These are phyloP conservation scores for Rubia tinctorum DNA, from an alignment of 305 asterid species.

Conservation along the genomic window DNA sequence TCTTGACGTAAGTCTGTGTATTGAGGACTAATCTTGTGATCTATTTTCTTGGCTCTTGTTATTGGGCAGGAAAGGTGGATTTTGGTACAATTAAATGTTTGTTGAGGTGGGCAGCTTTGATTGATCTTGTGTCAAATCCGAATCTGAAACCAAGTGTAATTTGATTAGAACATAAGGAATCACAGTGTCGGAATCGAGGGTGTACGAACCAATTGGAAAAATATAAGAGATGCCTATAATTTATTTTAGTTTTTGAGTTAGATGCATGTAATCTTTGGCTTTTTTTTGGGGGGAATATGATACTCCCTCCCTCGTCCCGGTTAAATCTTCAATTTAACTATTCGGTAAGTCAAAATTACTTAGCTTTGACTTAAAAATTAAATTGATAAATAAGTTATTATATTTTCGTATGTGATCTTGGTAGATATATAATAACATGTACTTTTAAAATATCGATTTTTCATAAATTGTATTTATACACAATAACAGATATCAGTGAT, in stretches of 20 bases:
- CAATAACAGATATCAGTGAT: too few relatives aligned
- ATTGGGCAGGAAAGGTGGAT: neutral
- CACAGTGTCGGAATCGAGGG: neutral
- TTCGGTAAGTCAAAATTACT: too few relatives aligned
- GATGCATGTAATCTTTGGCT: neutral
- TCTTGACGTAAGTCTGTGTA: neutral
- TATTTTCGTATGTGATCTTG: too few relatives aligned
- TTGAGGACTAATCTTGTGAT: conserved; percentile 17
- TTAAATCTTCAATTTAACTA: too few relatives aligned
- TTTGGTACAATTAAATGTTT: neutral
- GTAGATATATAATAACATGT: too few relatives aligned
- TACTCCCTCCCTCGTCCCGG: too few relatives aligned
- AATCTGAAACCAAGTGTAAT: conserved; percentile 8
- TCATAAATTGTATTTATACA: too few relatives aligned
- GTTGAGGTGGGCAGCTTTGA: conserved; percentile 12
- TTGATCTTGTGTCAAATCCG: conserved; percentile 4
- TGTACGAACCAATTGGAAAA: neutral
- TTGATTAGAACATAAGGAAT: conserved; percentile 15
- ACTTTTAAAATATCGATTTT: too few relatives aligned
- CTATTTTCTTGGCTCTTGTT: conserved; percentile 1
- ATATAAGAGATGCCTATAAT: neutral
- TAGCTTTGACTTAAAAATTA: too few relatives aligned
- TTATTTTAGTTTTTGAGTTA: neutral
- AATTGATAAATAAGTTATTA: too few relatives aligned
- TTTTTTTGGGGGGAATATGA: too few relatives aligned